A percentile compares a stretch with the other conserved stretches of the same genome.
Evolutionary conservation across 805 yeast species (phyloP).

Genomic region (Jamesozyma gamospora): DNA sequence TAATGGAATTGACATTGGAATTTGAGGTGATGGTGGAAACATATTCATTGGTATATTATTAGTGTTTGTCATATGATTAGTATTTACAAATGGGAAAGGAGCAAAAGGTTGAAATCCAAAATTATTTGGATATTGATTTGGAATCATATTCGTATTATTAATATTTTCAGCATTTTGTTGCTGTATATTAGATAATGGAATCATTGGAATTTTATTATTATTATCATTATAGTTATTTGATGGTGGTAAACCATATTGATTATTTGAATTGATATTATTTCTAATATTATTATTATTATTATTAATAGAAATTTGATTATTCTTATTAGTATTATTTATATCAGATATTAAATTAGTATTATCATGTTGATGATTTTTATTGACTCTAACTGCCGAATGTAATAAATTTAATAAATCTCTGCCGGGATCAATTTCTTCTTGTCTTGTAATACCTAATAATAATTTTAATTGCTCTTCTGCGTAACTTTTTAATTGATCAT

Average conservation of each 20-base stretch:
- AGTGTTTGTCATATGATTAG: conserved; percentile 12
- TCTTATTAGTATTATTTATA: too few relatives aligned
- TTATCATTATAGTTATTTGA: neutral
- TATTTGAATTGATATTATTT: neutral
- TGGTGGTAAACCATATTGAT: too few relatives aligned
- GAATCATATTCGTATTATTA: conserved; percentile 1
- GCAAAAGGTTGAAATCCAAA: conserved; percentile 25
- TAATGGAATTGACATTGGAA: conserved; percentile 7
- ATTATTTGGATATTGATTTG: conserved; percentile 5
- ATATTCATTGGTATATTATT: conserved; percentile 10
- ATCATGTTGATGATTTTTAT: neutral
- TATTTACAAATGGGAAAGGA: conserved; percentile 26
- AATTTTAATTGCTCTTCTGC: conserved; percentile 60
- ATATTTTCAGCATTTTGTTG: conserved; percentile 4
- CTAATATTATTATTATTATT: neutral
- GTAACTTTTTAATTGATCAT: conserved; percentile 47
- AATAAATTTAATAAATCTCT: conserved; percentile 63
- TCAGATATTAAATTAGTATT: too few relatives aligned
- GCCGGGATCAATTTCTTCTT: conserved; percentile 49
- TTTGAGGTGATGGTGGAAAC: conserved; percentile 5
- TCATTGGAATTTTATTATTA: neutral
- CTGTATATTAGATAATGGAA: neutral
- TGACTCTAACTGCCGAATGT: conserved; percentile 33
- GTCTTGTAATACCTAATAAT: conserved; percentile 47
- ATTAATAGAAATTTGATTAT: too few relatives aligned